phyloP scores from a whole-genome alignment of 345 rosid species.

The Raphanus raphanistrum region DNA sequence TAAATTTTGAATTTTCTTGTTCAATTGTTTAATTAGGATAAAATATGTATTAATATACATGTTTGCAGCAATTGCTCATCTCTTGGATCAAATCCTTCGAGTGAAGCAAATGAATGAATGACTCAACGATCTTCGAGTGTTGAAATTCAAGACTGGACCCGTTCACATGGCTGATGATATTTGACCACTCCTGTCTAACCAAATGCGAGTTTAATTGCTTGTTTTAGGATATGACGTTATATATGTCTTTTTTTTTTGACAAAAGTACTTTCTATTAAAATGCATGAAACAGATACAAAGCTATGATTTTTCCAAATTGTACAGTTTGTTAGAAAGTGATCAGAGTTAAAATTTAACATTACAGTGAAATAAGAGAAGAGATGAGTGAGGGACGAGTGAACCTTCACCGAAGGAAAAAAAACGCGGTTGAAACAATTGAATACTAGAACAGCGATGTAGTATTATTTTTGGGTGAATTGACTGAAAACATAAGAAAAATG shows the following conservation, averaged over 20 bases:
- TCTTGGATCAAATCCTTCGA: background rate
- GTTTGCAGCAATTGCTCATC: background rate
- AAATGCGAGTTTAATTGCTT: background rate
- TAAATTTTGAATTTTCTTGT: background rate
- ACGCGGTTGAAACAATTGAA: background rate
- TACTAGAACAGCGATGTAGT: constrained; percentile 8
- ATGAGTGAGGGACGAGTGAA: too few species aligned
- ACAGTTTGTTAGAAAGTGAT: too few species aligned
- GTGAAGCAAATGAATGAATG: background rate
- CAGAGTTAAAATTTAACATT: too few species aligned
- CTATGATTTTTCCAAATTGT: too few species aligned
- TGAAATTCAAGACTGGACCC: background rate
- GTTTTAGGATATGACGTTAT: background rate
- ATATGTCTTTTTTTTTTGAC: too few species aligned
- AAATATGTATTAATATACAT: too few species aligned
- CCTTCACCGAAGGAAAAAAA: too few species aligned
- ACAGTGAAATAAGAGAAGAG: too few species aligned
- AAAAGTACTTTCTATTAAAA: too few species aligned
- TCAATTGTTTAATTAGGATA: background rate
- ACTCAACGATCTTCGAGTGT: background rate
- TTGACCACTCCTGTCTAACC: background rate
- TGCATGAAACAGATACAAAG: too few species aligned
- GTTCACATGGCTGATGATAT: background rate
- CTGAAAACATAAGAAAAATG: too few species aligned
- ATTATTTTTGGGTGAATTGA: too few species aligned